Evolutionary conservation across 75 land plant species (phyloP).

Genomic region (Sequoia sempervirens): DNA sequence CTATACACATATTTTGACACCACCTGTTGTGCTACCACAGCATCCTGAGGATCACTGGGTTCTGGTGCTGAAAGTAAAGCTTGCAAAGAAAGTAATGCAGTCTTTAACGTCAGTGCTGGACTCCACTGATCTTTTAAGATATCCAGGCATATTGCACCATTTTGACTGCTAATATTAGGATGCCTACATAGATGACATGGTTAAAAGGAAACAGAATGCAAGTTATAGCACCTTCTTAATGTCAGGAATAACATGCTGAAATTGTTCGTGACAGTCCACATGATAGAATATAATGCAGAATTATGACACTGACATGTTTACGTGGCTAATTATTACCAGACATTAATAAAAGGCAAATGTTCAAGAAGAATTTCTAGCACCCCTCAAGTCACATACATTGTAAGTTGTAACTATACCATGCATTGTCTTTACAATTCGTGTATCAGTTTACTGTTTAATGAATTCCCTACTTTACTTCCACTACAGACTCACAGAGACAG

Average conservation of each 20-base stretch:
- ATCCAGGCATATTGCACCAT: conserved; percentile 98
- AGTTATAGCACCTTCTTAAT: background rate
- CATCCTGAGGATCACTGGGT: conserved; percentile 98
- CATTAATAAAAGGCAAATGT: background rate
- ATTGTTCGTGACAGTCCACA: background rate
- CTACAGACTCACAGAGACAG: background rate
- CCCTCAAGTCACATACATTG: background rate
- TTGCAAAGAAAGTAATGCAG: conserved; percentile 91
- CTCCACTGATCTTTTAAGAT: conserved; percentile 99
- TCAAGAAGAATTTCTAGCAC: background rate
- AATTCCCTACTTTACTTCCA: background rate
- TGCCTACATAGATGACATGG: conserved; percentile 56
- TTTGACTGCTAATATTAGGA: conserved; percentile 99
- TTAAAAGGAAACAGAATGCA: background rate
- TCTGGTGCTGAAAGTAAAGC: conserved; percentile 93
- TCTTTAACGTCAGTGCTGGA: conserved; percentile 93
- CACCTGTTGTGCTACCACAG: conserved; percentile 98
- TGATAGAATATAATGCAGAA: conserved; percentile 13
- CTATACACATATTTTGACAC: background rate
- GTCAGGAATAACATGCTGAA: background rate
- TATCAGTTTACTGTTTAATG: background rate
- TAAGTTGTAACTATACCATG: background rate
- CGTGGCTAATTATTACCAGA: conserved; percentile 1
- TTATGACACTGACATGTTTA: conserved; percentile 11
- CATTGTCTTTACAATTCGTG: background rate